Base-by-base conservation (phyloP, 352 stramenopile genomes). In the Globisporangium canariense region DNA sequence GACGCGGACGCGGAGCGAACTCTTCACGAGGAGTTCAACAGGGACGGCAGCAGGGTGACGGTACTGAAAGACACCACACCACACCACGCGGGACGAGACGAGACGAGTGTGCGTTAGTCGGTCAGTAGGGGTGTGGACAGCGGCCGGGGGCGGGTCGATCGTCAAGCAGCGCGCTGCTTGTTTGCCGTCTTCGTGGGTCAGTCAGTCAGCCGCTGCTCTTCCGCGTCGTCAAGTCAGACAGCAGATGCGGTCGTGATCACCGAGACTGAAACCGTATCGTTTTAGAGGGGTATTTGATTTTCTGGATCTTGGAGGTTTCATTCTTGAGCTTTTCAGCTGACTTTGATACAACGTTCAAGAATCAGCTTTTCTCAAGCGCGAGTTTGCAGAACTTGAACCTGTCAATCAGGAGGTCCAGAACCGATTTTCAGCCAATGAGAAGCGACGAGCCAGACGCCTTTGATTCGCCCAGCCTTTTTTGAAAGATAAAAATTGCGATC, bases 381-480 rank as follows among this genome's bases (percentile, higher is more conserved):
- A 14, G 34, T 13, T 40, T 3, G 11, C 7, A 40, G 34, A 40
- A 40, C 34, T 40, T 40, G 34, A 40, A 10, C 11, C 34, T 47
- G 41, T 18, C 16, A 47, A 47, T 20, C 13, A 47, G 41, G 34
- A 28, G 43, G 43, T 49, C 43, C 43, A 50, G 43, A n/a, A 11
- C 25, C 5, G 3, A 51, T 71, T 59, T 63, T 28, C 46, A 55
- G 36, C 58, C 58, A 63, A 63, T 63, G 28, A 56, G 20, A 36
- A 46, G 11, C 18, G 13, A 20, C 28, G 7, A 64, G 49, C 49
- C 50, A n/a, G 30, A 49, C 3, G 25, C 34, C 4, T 16, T 18
- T n/a, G 38, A 52, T 40, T 40, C 11, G 49, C 49, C 25, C 50
- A 56, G 28, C 16, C 28, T 56, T 56, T 61, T 47, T 47, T 45